These are phyloP conservation scores for Solanum habrochaites DNA, from an alignment of 257 asterid species.

Conservation along the genomic window DNA sequence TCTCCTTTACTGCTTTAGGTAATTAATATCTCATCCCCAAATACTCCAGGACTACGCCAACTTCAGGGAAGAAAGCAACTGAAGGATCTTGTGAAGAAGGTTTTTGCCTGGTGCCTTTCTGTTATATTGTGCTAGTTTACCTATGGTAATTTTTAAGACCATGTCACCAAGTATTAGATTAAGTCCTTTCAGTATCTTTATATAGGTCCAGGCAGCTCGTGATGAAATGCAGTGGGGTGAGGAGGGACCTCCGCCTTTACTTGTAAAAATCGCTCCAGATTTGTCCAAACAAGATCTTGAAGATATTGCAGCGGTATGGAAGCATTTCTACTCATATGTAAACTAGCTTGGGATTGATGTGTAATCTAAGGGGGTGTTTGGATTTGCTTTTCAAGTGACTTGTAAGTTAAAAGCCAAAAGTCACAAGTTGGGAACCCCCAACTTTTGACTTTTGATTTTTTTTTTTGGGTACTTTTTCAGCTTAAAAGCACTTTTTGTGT, in stretches of 20 bases:
- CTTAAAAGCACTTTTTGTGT: too few relatives aligned
- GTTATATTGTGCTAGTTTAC: neutral
- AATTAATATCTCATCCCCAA: conserved; percentile 87
- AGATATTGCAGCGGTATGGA: conserved; percentile 84
- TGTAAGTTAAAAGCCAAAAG: too few relatives aligned
- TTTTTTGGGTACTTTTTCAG: too few relatives aligned
- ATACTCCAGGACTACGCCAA: conserved; percentile 96
- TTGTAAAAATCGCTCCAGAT: conserved; percentile 96
- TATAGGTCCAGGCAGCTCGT: conserved; percentile 92
- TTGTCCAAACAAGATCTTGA: conserved; percentile 90
- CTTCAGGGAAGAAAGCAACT: conserved; percentile 95
- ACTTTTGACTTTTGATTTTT: too few relatives aligned
- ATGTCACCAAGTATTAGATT: neutral
- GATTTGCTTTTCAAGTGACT: too few relatives aligned
- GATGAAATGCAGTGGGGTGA: conserved; percentile 99
- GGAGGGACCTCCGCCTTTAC: conserved; percentile 96
- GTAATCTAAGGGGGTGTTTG: neutral
- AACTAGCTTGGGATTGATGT: neutral
- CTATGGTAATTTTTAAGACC: neutral
- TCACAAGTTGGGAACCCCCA: too few relatives aligned
- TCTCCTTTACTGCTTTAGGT: conserved; percentile 36
- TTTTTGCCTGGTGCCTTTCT: conserved; percentile 5
- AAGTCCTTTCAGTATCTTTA: neutral
- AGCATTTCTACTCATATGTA: neutral
- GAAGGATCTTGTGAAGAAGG: conserved; percentile 97